Percentiles rank a stretch among this genome's conserved stretches.
phyloP scores from a whole-genome alignment of 1,284 basidiomycete species.

The Sutorius eximius region DNA sequence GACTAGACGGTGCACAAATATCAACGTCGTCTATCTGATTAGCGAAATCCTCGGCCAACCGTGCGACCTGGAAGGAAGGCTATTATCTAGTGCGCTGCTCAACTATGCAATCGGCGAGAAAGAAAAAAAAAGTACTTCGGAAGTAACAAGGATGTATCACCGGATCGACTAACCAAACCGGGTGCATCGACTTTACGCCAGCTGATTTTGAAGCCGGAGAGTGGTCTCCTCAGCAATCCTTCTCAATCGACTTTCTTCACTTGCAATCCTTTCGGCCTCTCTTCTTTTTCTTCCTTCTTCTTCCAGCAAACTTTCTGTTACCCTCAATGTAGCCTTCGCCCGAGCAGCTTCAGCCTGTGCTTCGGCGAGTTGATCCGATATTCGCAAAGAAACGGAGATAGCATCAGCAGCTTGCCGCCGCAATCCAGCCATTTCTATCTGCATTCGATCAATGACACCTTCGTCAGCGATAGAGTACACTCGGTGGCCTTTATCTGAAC shows the following conservation, averaged over 20 bases:
- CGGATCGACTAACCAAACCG: background rate
- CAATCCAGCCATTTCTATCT: slow-evolving; percentile 59
- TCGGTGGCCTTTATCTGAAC: slow-evolving; percentile 21
- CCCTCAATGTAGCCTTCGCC: slow-evolving; percentile 50
- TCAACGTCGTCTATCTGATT: slow-evolving; percentile 15
- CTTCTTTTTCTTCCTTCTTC: slow-evolving; percentile 56
- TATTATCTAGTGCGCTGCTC: background rate
- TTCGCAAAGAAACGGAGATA: slow-evolving; percentile 54
- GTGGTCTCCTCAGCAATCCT: slow-evolving; percentile 49
- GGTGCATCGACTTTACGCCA: slow-evolving; percentile 1
- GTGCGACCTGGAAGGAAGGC: background rate
- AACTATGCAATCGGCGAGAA: background rate
- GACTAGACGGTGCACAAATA: background rate
- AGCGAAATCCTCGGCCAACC: background rate
- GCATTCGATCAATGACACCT: slow-evolving; percentile 53
- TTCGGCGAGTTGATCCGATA: slow-evolving; percentile 64
- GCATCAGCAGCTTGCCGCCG: slow-evolving; percentile 66
- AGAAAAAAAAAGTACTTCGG: too few species aligned
- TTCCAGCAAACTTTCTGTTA: slow-evolving; percentile 56
- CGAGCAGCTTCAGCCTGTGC: slow-evolving; percentile 58
- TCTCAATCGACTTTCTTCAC: slow-evolving; percentile 52
- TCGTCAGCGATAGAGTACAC: slow-evolving; percentile 35
- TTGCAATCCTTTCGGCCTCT: slow-evolving; percentile 54
- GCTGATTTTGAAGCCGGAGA: slow-evolving; percentile 22
- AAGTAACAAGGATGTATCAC: background rate